Base-by-base conservation (phyloP, 1,284 basidiomycete genomes). In the Apiotrichum siamense region DNA sequence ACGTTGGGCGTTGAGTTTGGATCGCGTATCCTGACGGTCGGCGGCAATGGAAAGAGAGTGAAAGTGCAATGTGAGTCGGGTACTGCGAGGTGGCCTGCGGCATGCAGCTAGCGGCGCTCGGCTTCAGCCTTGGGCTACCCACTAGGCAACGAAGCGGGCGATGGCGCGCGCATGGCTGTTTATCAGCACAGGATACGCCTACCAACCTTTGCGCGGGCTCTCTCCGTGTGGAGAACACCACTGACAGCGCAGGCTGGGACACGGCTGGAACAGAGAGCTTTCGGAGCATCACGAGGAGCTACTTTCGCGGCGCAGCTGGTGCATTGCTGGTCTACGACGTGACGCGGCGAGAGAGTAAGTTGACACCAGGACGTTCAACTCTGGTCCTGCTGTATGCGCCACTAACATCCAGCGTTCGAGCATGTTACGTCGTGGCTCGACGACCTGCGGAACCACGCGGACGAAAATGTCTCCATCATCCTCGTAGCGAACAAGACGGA, bases 241-340 rank as follows among this genome's bases (percentile, higher is more conserved):
- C 47, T 53, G 42, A 49, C 47, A n/a, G n/a, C 27, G 17, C 47
- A 70, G 69, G 69, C 52, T 72, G 69, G 69, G 69, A 72, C 46
- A 72, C 69, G n/a, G 69, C 69, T 13, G 69, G 69, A 11, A 69
- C 69, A 4, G 69, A 72, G 53, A 61, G 55, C 32, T 72, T 72
- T 50, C 52, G 70, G 32, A 63, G 88, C 27, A 94, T 97, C 25
- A 97, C 93, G 11, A 78, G 93, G 59, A 92, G 88, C 69, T 97
- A 97, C 74, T 97, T 97, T 72, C 82, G 93, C 50, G 92, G 92
- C 31, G 90, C 93, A 7, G 90, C 90, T 9, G 90, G 89, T 15
- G 88, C 87, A 33, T 82, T 97, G 49, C 80, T 97, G 24, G 91
- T 97, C 3, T 97, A 94, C 74, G 92, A 97, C 73, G 94, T 97